Conservation (phyloP, 1,284 basidiomycete genomes). For the Sutorius eximius region DNA sequence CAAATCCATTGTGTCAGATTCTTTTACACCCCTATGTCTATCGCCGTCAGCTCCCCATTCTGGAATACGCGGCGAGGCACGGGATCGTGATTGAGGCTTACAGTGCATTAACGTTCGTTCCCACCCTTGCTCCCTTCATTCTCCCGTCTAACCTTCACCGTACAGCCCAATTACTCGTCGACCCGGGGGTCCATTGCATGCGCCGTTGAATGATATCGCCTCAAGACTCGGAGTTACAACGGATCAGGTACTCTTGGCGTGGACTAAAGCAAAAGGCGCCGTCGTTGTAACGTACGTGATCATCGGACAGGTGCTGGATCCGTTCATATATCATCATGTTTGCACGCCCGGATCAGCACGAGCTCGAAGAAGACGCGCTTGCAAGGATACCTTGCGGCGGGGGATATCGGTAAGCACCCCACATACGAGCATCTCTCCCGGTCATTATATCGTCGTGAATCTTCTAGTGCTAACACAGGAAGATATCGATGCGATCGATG, state of each 20-base stretch:
- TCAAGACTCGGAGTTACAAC: constrained; percentile 54
- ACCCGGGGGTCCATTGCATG: constrained; percentile 69
- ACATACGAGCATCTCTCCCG: constrained; percentile 25
- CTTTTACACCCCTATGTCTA: constrained; percentile 72
- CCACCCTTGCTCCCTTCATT: not conserved
- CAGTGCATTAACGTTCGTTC: constrained; percentile 56
- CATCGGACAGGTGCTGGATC: not conserved
- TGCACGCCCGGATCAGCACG: constrained; percentile 43
- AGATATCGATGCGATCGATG: constrained; percentile 60
- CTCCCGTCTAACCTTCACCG: not conserved
- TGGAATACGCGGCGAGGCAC: constrained; percentile 57
- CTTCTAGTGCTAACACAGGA: constrained; percentile 30
- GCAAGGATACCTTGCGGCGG: constrained; percentile 64
- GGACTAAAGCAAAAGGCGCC: constrained; percentile 65
- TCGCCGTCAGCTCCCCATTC: constrained; percentile 49
- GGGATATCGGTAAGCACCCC: constrained; percentile 51
- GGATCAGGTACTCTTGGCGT: constrained; percentile 69
- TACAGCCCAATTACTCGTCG: constrained; percentile 58
- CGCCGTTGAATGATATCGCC: constrained; percentile 57
- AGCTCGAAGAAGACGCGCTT: constrained; percentile 65
- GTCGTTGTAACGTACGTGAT: constrained; percentile 61
- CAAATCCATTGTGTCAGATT: constrained; percentile 44
- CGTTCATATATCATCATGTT: not conserved
- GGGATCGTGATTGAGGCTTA: constrained; percentile 72
- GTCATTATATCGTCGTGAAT: not conserved